Conservation (phyloP, 331 rosid species). For the Quercus lobata region DNA sequence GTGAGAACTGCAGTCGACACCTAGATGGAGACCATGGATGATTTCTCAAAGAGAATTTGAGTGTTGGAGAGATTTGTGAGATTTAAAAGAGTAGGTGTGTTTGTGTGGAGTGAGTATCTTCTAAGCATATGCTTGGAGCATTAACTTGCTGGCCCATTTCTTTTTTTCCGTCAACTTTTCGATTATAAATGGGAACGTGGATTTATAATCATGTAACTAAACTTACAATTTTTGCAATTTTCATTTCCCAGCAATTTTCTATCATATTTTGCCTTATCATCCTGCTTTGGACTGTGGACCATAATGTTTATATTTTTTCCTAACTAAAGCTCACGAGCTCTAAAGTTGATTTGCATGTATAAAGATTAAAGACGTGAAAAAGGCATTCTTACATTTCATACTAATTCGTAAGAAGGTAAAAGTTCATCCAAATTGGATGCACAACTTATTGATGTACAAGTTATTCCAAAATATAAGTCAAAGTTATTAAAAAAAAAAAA, state of each 20-base stretch:
- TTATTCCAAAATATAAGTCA: no score
- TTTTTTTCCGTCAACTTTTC: conserved; percentile 12
- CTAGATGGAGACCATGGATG: conserved; percentile 16
- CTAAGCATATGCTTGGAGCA: conserved; percentile 46
- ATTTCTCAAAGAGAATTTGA: conserved; percentile 9
- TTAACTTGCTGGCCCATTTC: conserved; percentile 26
- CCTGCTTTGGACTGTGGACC: not conserved
- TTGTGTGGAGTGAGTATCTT: conserved; percentile 30
- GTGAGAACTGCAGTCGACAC: not conserved
- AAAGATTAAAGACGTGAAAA: no score
- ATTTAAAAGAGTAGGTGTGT: conserved; percentile 5
- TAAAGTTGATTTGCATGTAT: no score
- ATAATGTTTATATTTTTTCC: not conserved
- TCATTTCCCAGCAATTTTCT: not conserved
- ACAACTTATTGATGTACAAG: no score
- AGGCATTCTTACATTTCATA: no score
- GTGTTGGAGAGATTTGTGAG: not conserved
- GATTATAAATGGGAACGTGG: conserved; percentile 15
- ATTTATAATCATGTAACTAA: not conserved
- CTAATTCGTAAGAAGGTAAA: not conserved
- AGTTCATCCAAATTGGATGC: not conserved
- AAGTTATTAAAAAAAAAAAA: not conserved
- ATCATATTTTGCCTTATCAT: conserved; percentile 4
- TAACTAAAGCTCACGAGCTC: no score
- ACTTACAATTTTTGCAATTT: not conserved